Evolutionary conservation across 2,329 filamentous ascomycete genomes (phyloP), one percentile per base, ranked within the genome.

Genomic region (Arthroderma sp.): DNA sequence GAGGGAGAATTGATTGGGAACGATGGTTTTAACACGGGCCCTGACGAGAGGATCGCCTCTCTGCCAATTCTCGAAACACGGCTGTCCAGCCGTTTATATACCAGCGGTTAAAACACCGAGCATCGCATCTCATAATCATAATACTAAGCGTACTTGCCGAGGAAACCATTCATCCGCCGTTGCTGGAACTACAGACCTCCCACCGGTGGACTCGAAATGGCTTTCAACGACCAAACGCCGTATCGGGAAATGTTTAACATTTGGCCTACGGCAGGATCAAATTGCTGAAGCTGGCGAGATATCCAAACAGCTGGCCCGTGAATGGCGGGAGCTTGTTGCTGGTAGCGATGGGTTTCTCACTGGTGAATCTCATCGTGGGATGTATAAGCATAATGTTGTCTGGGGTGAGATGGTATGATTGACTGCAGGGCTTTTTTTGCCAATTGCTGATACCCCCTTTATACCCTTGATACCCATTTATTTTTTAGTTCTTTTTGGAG

Each of bases 341-440:
- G 84, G 83, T 0, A 78, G 78, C 46, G 82, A 89, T 56, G 85
- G 86, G 0, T 93, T 79, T 59, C 62, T 91, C 50, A 83, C 80
- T 0, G 73, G 70, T 7, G 68, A 72, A 48, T 71, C 74, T 52
- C 70, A 77, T 42, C 75, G 72, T 38, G 77, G 83, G 0, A 58
- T 89, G 31, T 75, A 77, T 50, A 68, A 72, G 43, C 79, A 85
- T 48, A 70, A 73, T 51, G 80, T 93, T 27, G 78, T 77, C 0
- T 93, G 85, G 86, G 87, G 86, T 29, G 86, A 94, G 61, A 86
- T 87, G 82, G 84, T 86, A 66, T 63, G 68, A 53, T 45, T 27
- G 22, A 2, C 10, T 43, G 4, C 10, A 22, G 3, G 15, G 15
- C 15, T 22, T 22, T 22, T 22, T 15, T 33, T 36, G 33, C 33